Evolutionary conservation across 108 stramenopile species (phyloP).

Genomic region (Nitzschia sp.): DNA sequence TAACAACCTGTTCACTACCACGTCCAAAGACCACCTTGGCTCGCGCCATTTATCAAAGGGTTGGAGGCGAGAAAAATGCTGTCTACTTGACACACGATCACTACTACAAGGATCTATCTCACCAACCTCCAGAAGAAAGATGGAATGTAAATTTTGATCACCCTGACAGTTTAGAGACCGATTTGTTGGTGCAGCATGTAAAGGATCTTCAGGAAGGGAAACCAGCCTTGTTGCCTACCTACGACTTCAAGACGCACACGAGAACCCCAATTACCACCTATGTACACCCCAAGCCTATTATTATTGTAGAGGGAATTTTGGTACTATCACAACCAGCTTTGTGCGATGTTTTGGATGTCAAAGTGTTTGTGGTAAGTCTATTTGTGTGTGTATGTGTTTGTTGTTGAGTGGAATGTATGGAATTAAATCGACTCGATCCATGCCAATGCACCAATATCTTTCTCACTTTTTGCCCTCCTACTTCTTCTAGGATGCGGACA

Average conservation of each 20-base stretch:
- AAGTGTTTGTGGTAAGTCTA: slow-evolving; percentile 88
- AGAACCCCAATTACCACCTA: slow-evolving; percentile 59
- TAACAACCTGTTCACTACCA: background rate
- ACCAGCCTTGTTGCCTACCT: slow-evolving; percentile 77
- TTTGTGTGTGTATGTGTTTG: background rate
- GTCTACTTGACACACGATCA: slow-evolving; percentile 73
- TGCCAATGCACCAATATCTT: background rate
- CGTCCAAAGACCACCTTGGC: slow-evolving; percentile 77
- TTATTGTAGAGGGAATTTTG: slow-evolving; percentile 92
- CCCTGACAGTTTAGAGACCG: slow-evolving; percentile 91
- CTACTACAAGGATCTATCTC: slow-evolving; percentile 75
- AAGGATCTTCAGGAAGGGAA: slow-evolving; percentile 62
- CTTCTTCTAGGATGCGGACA: slow-evolving; percentile 65
- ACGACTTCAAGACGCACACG: slow-evolving; percentile 87
- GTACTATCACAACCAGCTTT: slow-evolving; percentile 80
- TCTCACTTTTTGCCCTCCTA: background rate
- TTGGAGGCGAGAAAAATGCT: slow-evolving; percentile 73
- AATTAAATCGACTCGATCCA: background rate
- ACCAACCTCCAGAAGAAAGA: slow-evolving; percentile 75
- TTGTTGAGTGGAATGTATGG: too few species aligned
- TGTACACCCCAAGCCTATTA: slow-evolving; percentile 63
- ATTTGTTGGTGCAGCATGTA: slow-evolving; percentile 82
- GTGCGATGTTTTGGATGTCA: slow-evolving; percentile 80
- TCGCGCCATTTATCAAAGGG: slow-evolving; percentile 56
- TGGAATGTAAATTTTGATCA: slow-evolving; percentile 91